These are phyloP conservation scores for Daldinia caldariorum DNA, from an alignment of 495 filamentous ascomycete genomes.

Conservation along the genomic window DNA sequence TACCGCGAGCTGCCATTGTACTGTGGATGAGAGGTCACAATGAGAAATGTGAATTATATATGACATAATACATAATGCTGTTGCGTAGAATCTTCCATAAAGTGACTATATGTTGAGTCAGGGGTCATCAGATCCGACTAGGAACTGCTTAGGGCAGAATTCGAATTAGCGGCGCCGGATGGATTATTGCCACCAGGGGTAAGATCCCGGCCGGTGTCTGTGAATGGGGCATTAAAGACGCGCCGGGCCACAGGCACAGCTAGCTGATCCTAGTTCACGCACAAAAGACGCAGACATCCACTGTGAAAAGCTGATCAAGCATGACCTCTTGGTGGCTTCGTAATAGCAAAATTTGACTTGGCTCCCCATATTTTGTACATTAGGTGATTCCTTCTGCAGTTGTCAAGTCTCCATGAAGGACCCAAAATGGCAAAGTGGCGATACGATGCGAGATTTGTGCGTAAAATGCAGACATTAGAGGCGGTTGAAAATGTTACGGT, in stretches of 20 bases:
- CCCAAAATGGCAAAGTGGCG: slow-evolving; percentile 20
- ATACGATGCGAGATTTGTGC: slow-evolving; percentile 37
- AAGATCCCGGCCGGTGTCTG: slow-evolving; percentile 27
- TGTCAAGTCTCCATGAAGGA: neutral
- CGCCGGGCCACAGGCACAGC: neutral
- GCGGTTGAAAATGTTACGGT: slow-evolving; percentile 35
- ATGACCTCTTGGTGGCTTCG: slow-evolving; percentile 26
- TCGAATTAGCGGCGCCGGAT: slow-evolving; percentile 31
- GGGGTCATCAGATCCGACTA: slow-evolving; percentile 28
- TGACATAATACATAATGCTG: slow-evolving; percentile 30
- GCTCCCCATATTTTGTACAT: slow-evolving; percentile 26
- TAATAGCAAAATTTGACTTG: slow-evolving; percentile 3
- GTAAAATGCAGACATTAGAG: slow-evolving; percentile 15
- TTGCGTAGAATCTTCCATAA: slow-evolving; percentile 6
- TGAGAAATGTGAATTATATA: slow-evolving; percentile 24
- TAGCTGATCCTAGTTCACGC: slow-evolving; percentile 27
- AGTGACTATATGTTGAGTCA: neutral
- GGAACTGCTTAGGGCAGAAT: slow-evolving; percentile 9
- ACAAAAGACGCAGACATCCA: slow-evolving; percentile 39
- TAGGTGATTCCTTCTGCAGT: slow-evolving; percentile 24
- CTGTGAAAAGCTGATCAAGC: slow-evolving; percentile 24
- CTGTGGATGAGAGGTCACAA: slow-evolving; percentile 22
- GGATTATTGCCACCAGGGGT: slow-evolving; percentile 23
- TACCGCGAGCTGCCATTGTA: slow-evolving; percentile 15
- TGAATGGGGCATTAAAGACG: slow-evolving; percentile 12